Base-by-base conservation (phyloP, 1,284 basidiomycete genomes). In the Trametes hirsuta region DNA sequence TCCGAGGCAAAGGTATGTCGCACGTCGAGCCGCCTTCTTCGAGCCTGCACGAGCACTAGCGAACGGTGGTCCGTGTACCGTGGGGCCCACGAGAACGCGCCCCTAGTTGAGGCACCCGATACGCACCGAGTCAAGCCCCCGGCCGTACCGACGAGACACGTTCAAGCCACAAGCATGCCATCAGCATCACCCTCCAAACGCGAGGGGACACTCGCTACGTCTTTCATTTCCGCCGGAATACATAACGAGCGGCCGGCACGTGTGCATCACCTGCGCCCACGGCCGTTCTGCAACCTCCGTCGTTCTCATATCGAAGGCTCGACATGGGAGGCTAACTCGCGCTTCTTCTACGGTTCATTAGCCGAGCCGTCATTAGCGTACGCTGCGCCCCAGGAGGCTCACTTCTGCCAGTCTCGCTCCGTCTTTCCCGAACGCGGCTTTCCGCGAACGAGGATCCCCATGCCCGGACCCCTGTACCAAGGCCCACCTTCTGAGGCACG, bases 161-260 rank as follows among this genome's bases (percentile, higher is more conserved):
- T 25, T 14, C 37, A 24, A 21, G 25, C 47, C 34, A 34, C 44
- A 22, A 51, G 24, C 44, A 18, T 52, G 55, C 47, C 42, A 40
- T 47, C 50, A 47, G 42, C 48, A n/a, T 41, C 55, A 52, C 55
- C 45, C 49, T 47, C 9, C 55, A 51, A 47, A 47, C 55, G 55
- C 41, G 55, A 57, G 37, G n/a, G 12, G 36, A 40, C 49, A 21
- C 42, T 52, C 56, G 56, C 49, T 52, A 58, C 49, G 56, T 46
- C 45, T n/a, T 58, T 58, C 56, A 58, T 58, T 36, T 58, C 56
- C 56, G 56, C 49, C 42, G 49, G 30, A 24, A 47, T 58, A 58
- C 56, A 52, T 42, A 52, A 52, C 45, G 42, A 52, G 45, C 49
- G 49, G 35, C 56, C 39, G 30, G 49, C 56, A 52, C 56, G 56